phyloP scores from a whole-genome alignment of 2,329 filamentous ascomycete genomes.

The Aspergillus novoparasiticus region DNA sequence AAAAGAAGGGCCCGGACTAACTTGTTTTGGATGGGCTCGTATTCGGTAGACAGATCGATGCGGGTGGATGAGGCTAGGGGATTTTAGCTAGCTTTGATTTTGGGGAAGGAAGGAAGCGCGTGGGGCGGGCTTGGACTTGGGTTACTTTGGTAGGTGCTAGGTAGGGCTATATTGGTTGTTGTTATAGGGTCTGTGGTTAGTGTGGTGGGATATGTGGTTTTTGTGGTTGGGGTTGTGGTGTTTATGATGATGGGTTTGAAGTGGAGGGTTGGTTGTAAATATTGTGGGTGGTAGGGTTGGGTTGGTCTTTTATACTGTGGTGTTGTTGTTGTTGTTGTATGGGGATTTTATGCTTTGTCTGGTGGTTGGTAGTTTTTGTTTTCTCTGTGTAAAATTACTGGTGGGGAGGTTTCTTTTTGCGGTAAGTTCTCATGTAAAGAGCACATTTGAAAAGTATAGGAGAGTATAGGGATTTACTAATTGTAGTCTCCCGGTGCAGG shows the following conservation, averaged over 20 bases:
- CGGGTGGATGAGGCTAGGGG: not conserved
- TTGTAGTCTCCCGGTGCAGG: not conserved
- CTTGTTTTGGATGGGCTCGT: not conserved
- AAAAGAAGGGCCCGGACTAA: not conserved
- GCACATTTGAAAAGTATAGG: not conserved
- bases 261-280: no score
- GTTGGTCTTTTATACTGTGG: no score
- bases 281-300: no score
- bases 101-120: not conserved
- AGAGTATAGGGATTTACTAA: not conserved
- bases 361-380: not conserved
- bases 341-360: not conserved
- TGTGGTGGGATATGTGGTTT: not conserved
- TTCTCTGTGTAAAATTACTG: not conserved
- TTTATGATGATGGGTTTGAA: no score
- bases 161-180: not conserved
- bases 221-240: no score
- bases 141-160: not conserved
- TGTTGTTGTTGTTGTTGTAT: no score
- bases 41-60: slow-evolving; percentile 4
- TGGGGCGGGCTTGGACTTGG: not conserved
- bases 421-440: not conserved
- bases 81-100: not conserved
- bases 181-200: not conserved
- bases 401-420: not conserved